These are phyloP conservation scores for Rhododendron kiyosumense DNA, from an alignment of 148 eudicot genomes.

Conservation along the genomic window DNA sequence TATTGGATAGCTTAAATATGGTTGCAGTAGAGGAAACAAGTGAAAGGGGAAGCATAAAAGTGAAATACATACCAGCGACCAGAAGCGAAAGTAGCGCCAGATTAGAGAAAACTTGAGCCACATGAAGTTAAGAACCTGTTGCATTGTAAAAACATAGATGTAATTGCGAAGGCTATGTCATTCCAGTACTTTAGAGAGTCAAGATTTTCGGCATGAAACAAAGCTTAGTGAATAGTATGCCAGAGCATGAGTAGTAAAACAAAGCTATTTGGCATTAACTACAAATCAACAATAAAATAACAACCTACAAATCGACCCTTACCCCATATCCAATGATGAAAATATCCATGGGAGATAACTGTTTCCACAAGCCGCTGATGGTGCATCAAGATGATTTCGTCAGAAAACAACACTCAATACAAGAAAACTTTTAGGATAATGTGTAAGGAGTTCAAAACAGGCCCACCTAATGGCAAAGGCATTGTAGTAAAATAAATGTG, in stretches of 20 bases:
- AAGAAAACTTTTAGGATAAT: not conserved
- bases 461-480: slow-evolving; percentile 85
- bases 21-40: not conserved
- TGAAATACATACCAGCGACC: slow-evolving; percentile 62
- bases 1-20: not conserved
- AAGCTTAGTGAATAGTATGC: not conserved
- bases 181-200: not conserved
- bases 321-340: slow-evolving; percentile 97
- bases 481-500: slow-evolving; percentile 80
- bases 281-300: not conserved
- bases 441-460: not conserved
- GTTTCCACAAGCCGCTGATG: slow-evolving; percentile 76
- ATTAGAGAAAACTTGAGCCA: slow-evolving; percentile 93
- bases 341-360: slow-evolving; percentile 72
- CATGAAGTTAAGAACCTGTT: slow-evolving; percentile 92
- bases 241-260: not conserved
- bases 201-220: not conserved
- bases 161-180: not conserved
- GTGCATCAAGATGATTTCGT: slow-evolving; percentile 8
- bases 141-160: slow-evolving; percentile 1
- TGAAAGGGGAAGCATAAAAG: not conserved
- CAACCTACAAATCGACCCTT: slow-evolving; percentile 30
- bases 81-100: slow-evolving; percentile 96
- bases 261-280: not conserved
- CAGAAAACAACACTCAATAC: not conserved